phyloP scores from a whole-genome alignment of 352 stramenopile genomes.

The Peronospora farinosa region DNA sequence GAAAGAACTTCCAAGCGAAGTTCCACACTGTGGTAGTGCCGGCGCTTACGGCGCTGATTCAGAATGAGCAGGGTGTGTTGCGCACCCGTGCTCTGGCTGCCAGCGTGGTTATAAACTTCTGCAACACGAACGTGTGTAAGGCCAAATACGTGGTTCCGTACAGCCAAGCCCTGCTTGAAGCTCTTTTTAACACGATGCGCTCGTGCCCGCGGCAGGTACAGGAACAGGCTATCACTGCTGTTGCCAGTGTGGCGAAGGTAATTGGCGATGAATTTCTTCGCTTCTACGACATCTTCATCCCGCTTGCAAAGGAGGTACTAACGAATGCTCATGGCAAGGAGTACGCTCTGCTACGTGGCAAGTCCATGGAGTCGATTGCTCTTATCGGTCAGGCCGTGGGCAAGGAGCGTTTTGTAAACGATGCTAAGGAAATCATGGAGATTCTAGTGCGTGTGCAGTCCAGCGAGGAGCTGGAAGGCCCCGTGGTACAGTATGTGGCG shows the following conservation, averaged over 20 bases:
- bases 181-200: slow-evolving; percentile 76
- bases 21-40: slow-evolving; percentile 65
- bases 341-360: slow-evolving; percentile 76
- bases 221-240: slow-evolving; percentile 83
- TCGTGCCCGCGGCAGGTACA: slow-evolving; percentile 75
- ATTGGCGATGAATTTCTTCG: slow-evolving; percentile 68
- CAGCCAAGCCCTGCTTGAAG: slow-evolving; percentile 60
- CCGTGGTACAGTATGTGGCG: slow-evolving; percentile 81
- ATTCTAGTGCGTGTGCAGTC: slow-evolving; percentile 73
- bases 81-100: slow-evolving; percentile 71
- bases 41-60: slow-evolving; percentile 56
- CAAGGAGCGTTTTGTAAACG: slow-evolving; percentile 68
- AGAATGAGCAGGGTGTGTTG: slow-evolving; percentile 55
- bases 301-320: slow-evolving; percentile 79
- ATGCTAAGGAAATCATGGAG: slow-evolving; percentile 85
- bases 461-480: slow-evolving; percentile 60
- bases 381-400: slow-evolving; percentile 84
- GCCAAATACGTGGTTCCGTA: slow-evolving; percentile 64
- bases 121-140: slow-evolving; percentile 81
- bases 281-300: slow-evolving; percentile 87
- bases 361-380: slow-evolving; percentile 86
- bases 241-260: slow-evolving; percentile 80
- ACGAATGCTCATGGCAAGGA: slow-evolving; percentile 68
- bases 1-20: slow-evolving; percentile 85
- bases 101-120: slow-evolving; percentile 82